Evolutionary conservation across 2,329 filamentous ascomycete genomes (phyloP).

Genomic region (Exophiala lecanii-corni): DNA sequence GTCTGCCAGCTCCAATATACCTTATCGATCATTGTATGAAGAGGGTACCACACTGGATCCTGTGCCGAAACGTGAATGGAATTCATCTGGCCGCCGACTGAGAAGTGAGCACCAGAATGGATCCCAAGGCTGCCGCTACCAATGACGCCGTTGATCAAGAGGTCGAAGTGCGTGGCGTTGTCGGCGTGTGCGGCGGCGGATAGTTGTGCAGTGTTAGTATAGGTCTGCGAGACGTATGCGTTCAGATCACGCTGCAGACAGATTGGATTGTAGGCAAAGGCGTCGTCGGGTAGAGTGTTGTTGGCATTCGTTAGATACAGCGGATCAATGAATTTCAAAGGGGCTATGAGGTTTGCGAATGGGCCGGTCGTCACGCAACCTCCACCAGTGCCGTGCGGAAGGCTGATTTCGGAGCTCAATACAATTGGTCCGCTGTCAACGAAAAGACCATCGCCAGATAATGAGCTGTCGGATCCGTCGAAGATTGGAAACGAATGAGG

Average conservation of each 20-base stretch:
- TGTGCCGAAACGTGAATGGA: slow-evolving; percentile 25
- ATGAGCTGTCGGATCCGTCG: slow-evolving; percentile 36
- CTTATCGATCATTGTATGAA: slow-evolving; percentile 27
- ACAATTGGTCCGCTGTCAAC: slow-evolving; percentile 21
- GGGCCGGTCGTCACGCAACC: slow-evolving; percentile 28
- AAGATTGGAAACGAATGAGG: slow-evolving; percentile 30
- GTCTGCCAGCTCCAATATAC: slow-evolving; percentile 26
- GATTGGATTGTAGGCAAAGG: slow-evolving; percentile 24
- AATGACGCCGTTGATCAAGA: slow-evolving; percentile 25
- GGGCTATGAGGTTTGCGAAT: slow-evolving; percentile 25
- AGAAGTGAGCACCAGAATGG: slow-evolving; percentile 27
- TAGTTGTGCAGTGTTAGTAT: slow-evolving; percentile 21
- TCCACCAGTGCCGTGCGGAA: slow-evolving; percentile 28
- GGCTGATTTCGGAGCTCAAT: slow-evolving; percentile 17
- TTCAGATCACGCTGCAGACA: slow-evolving; percentile 28
- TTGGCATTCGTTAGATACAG: slow-evolving; percentile 11
- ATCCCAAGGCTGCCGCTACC: slow-evolving; percentile 24
- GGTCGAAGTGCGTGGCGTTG: slow-evolving; percentile 23
- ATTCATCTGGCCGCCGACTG: slow-evolving; percentile 26
- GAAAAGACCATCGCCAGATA: slow-evolving; percentile 30
- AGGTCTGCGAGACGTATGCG: slow-evolving; percentile 24
- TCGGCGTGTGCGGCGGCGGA: slow-evolving; percentile 21
- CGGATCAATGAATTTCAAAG: slow-evolving; percentile 23
- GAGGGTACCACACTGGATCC: slow-evolving; percentile 27
- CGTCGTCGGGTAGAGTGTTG: slow-evolving; percentile 19